Percentiles rank a stretch among this genome's conserved stretches.
These are phyloP conservation scores for Paramarasmius palmivorus DNA, from an alignment of 1,284 basidiomycete species.

Conservation along the genomic window DNA sequence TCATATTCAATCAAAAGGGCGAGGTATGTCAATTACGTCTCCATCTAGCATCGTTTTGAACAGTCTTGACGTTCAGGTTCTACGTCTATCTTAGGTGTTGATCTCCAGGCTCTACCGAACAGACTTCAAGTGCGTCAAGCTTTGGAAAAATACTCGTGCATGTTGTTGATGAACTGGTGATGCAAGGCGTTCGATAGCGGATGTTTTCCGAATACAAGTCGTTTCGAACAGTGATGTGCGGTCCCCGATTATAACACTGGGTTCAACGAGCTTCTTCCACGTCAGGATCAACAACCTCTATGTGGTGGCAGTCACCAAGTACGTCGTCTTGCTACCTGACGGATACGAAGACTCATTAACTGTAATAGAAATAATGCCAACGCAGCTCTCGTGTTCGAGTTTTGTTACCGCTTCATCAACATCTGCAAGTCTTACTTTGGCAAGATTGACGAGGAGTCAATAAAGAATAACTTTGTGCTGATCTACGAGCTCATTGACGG, in stretches of 20 bases:
- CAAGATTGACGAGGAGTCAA: constrained; percentile 95
- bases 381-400: constrained; percentile 97
- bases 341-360: constrained; percentile 1
- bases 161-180: constrained; percentile 13
- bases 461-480: constrained; percentile 98
- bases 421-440: constrained; percentile 96
- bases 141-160: not conserved
- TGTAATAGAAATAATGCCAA: constrained; percentile 87
- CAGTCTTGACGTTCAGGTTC: not conserved
- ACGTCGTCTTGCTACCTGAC: constrained; percentile 29
- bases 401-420: constrained; percentile 93
- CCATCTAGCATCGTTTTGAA: not conserved
- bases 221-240: constrained; percentile 96
- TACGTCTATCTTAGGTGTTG: constrained; percentile 63
- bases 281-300: constrained; percentile 95
- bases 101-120: constrained; percentile 92
- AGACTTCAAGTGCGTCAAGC: constrained; percentile 81
- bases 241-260: constrained; percentile 96
- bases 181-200: constrained; percentile 90
- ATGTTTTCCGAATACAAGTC: constrained; percentile 97
- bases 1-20: constrained; percentile 97
- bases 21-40: constrained; percentile 58
- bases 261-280: constrained; percentile 97
- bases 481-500: constrained; percentile 97
- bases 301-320: constrained; percentile 95